Conservation (phyloP, 2,329 filamentous ascomycete species). For the Neopestalotiopsis rosae region DNA sequence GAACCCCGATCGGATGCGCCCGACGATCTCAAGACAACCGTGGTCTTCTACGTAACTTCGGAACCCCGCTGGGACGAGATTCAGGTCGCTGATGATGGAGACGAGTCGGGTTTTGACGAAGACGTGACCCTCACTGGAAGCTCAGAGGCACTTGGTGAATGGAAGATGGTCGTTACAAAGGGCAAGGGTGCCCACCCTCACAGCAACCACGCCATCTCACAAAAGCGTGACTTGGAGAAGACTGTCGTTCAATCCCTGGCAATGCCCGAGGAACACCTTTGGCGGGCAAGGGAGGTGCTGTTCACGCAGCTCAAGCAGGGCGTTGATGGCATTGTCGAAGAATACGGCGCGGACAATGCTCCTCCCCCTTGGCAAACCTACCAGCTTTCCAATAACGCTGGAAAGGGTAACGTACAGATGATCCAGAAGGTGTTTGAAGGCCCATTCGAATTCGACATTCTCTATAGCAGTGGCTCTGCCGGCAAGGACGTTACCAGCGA, state of each 20-base stretch:
- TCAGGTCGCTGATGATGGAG: constrained; percentile 59
- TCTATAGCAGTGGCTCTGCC: constrained; percentile 83
- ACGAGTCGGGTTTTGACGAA: constrained; percentile 53
- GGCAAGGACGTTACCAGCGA: constrained; percentile 59
- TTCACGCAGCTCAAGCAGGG: constrained; percentile 59
- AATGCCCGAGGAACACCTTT: constrained; percentile 71
- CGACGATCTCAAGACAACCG: constrained; percentile 71
- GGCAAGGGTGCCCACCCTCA: constrained; percentile 67
- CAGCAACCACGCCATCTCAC: constrained; percentile 69
- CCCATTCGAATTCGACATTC: constrained; percentile 88
- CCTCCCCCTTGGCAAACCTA: constrained; percentile 88
- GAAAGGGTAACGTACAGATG: constrained; percentile 80
- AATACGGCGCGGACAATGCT: constrained; percentile 62
- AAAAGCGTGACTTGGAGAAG: constrained; percentile 73
- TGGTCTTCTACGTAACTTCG: constrained; percentile 82
- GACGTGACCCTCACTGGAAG: constrained; percentile 75
- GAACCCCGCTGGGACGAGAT: constrained; percentile 75
- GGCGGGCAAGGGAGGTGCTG: constrained; percentile 77
- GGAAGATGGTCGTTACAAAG: constrained; percentile 77
- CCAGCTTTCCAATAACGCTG: constrained; percentile 73
- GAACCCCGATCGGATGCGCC: constrained; percentile 73
- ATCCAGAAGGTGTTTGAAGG: constrained; percentile 93
- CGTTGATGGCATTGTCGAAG: constrained; percentile 54
- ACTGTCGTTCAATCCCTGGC: constrained; percentile 77
- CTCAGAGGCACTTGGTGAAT: constrained; percentile 76